These are phyloP conservation scores for Aspergillus piperis DNA, from an alignment of 2,329 filamentous ascomycete genomes.

Conservation along the genomic window DNA sequence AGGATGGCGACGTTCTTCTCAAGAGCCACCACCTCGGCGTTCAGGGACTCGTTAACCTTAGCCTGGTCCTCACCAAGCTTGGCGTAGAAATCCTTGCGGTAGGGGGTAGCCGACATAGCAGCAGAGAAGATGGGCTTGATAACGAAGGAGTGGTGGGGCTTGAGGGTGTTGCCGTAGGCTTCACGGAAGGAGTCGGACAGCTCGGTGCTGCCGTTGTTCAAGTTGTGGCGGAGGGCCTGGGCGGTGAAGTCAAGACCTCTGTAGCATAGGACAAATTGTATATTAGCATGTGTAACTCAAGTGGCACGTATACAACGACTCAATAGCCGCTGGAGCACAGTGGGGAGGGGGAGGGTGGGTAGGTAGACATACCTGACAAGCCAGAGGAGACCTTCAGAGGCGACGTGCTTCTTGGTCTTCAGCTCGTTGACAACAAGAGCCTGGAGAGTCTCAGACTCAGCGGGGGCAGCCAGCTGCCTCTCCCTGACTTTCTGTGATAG, in stretches of 20 bases:
- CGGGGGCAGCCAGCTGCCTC: slow-evolving; percentile 74
- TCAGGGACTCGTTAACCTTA: slow-evolving; percentile 66
- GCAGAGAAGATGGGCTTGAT: slow-evolving; percentile 90
- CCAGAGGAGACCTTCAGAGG: slow-evolving; percentile 90
- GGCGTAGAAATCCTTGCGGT: slow-evolving; percentile 87
- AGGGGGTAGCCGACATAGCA: slow-evolving; percentile 90
- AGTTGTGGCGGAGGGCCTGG: slow-evolving; percentile 76
- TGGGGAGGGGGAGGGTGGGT: not conserved
- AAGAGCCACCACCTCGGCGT: slow-evolving; percentile 72
- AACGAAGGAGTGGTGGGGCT: slow-evolving; percentile 85
- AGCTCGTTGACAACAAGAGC: slow-evolving; percentile 83
- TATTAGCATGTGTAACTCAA: slow-evolving; percentile 6
- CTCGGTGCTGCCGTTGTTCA: slow-evolving; percentile 68
- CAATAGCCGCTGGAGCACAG: not conserved
- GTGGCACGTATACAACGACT: not conserved
- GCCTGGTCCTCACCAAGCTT: slow-evolving; percentile 64
- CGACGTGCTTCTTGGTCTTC: slow-evolving; percentile 83
- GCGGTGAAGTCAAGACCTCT: slow-evolving; percentile 94
- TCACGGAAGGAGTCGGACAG: slow-evolving; percentile 82
- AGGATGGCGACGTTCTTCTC: slow-evolving; percentile 79
- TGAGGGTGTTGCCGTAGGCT: slow-evolving; percentile 84
- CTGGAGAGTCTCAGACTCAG: slow-evolving; percentile 81
- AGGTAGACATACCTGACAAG: slow-evolving; percentile 68
- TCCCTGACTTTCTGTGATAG: slow-evolving; percentile 77
- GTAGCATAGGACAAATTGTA: slow-evolving; percentile 10